Conservation (phyloP, 805 yeast species). For the Kodamaea sagamina region DNA sequence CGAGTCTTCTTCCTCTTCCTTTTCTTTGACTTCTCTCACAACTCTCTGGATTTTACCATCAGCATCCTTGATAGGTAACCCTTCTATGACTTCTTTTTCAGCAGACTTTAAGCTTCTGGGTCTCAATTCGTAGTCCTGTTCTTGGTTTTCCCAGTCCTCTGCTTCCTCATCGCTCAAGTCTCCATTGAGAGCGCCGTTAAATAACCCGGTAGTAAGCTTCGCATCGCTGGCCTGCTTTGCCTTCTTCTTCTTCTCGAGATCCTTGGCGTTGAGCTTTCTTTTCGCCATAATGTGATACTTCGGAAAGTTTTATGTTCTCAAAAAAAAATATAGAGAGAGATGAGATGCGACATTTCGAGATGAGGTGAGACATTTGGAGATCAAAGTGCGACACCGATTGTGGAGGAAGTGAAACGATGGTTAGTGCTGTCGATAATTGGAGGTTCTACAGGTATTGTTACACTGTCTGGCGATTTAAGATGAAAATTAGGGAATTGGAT, state of each 20-base stretch:
- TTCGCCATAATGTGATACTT: constrained; percentile 31
- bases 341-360: constrained; percentile 1
- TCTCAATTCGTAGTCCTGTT: constrained; percentile 72
- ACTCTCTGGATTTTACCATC: constrained; percentile 79
- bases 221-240: constrained; percentile 44
- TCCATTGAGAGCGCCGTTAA: constrained; percentile 18
- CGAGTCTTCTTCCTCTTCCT: constrained; percentile 20
- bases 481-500: no score
- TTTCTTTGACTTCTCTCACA: constrained; percentile 34
- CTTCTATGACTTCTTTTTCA: constrained; percentile 55
- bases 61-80: constrained; percentile 73
- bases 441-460: no score
- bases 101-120: constrained; percentile 58
- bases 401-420: no score
- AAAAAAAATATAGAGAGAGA: constrained; percentile 3
- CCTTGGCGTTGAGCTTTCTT: constrained; percentile 28
- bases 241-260: constrained; percentile 37
- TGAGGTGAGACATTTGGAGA: no score
- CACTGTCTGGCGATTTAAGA: no score
- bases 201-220: constrained; percentile 38
- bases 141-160: constrained; percentile 66
- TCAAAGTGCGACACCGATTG: no score
- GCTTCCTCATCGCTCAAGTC: constrained; percentile 17
- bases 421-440: no score
- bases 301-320: background rate